Evolutionary conservation across 768 basidiomycete species (phyloP), one percentile per base, ranked within the genome.

Genomic region (Dacryopinax spathularia): DNA sequence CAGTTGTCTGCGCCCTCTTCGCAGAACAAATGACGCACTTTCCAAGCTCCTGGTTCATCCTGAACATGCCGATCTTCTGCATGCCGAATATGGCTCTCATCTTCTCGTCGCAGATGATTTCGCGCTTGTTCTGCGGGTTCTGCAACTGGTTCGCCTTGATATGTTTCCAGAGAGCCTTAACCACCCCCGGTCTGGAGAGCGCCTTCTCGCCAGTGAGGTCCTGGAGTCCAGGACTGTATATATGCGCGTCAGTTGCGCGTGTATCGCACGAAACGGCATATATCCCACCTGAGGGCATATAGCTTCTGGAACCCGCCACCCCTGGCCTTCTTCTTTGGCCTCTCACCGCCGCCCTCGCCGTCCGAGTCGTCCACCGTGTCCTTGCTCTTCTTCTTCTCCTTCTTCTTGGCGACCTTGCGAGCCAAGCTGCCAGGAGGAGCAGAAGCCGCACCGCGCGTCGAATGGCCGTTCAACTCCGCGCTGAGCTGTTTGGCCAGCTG

Each of bases 1-100:
- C 9, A 6, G 10, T 33, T 37, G 31, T 33, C 22, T 35, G 22
- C 27, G 10, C 10, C 5, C 10, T 61, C 18, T 3, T 15, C 33
- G 25, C 33, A 27, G 15, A n/a, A 61, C 10, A 25, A 20, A 64
- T 20, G 13, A 66, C 82, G 64, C 63, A 91, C 87, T 85, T 78
- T 71, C 88, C 87, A 63, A 95, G 76, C 29, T 87, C 80, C 74
- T 94, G 91, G 80, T 94, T 95, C 92, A 95, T 95, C 68, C 79
- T 84, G 77, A 95, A 94, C 91, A 94, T 94, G 74, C 90, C 84
- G 63, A 96, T 83, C 65, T 70, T 69, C 67, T 91, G 88, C 13
- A 82, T 80, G 63, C 81, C 81, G 73, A 97, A 95, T 22, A 95
- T 82, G 5, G 85, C 82, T 69, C 80, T 81, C 68, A 96, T 71